Conservation (phyloP, 2,329 filamentous ascomycete genomes). For the Talaromyces sp. region DNA sequence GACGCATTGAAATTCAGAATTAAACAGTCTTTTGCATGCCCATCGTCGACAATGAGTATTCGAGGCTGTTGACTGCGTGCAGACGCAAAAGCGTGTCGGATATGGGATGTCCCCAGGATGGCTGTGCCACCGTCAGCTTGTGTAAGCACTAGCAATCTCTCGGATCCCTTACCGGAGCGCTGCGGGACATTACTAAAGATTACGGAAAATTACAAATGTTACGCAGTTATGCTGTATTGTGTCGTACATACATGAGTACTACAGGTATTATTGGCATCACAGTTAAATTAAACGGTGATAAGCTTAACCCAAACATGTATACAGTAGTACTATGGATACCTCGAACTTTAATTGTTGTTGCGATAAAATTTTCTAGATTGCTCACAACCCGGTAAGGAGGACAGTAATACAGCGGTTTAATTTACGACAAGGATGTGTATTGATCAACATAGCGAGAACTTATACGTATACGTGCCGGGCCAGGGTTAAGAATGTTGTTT, state of each 20-base stretch:
- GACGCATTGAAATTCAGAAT: not conserved
- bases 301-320: not conserved
- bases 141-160: not conserved
- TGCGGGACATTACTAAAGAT: not conserved
- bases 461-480: not conserved
- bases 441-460: not conserved
- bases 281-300: not conserved
- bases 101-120: not conserved
- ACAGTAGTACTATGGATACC: too few relatives aligned
- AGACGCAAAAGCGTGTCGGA: not conserved
- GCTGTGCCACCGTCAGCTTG: not conserved
- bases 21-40: not conserved
- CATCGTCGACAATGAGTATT: not conserved
- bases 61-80: not conserved
- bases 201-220: not conserved
- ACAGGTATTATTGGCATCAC: too few relatives aligned
- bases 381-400: too few relatives aligned
- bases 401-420: too few relatives aligned
- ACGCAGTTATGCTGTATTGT: too few relatives aligned
- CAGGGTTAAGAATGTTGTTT: not conserved
- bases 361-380: too few relatives aligned
- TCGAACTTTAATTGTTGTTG: not conserved
- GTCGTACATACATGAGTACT: too few relatives aligned
- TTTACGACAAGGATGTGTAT: too few relatives aligned
- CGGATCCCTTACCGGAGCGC: not conserved